These are phyloP conservation scores for Chaetothyriales sp. DNA, from an alignment of 2,329 filamentous ascomycete species.

Conservation along the genomic window DNA sequence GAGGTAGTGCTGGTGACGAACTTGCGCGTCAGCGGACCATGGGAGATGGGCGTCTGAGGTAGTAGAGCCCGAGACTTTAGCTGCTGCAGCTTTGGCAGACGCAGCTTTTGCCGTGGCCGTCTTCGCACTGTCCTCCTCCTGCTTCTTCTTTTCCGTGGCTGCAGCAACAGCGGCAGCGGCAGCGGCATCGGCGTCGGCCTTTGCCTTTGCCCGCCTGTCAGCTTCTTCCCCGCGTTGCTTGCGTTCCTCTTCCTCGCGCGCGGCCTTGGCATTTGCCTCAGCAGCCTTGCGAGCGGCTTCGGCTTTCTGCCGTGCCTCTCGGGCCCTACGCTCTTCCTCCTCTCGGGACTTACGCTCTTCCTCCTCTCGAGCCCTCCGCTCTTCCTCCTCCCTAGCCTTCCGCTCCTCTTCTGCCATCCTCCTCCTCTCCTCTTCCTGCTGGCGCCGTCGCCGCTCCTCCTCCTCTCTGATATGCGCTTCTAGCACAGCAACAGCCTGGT, in stretches of 20 bases:
- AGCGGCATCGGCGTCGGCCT: conserved; percentile 15
- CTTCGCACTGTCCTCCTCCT: neutral
- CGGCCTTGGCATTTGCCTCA: conserved; percentile 38
- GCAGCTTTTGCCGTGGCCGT: conserved; percentile 17
- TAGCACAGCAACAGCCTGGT: conserved; percentile 41
- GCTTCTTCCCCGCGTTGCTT: conserved; percentile 22
- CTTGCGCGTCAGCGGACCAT: conserved; percentile 24
- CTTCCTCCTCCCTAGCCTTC: conserved; percentile 25
- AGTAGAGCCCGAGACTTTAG: neutral
- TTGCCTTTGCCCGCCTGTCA: conserved; percentile 20
- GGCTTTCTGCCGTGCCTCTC: conserved; percentile 24
- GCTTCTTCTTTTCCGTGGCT: neutral
- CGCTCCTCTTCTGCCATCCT: conserved; percentile 26
- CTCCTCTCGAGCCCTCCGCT: conserved; percentile 25
- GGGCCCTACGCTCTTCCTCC: conserved; percentile 18
- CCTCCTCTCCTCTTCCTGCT: conserved; percentile 21
- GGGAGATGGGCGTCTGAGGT: neutral
- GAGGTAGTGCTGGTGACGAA: conserved; percentile 36
- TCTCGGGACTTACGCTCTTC: conserved; percentile 26
- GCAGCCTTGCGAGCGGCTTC: conserved; percentile 35
- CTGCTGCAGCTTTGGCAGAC: conserved; percentile 1
- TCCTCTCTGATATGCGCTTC: conserved; percentile 31
- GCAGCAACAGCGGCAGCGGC: conserved; percentile 3
- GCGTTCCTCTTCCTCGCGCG: conserved; percentile 22
- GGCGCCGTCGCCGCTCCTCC: conserved; percentile 23